phyloP scores from a whole-genome alignment of 2,329 filamentous ascomycete species.

The Cercospora sojina region DNA sequence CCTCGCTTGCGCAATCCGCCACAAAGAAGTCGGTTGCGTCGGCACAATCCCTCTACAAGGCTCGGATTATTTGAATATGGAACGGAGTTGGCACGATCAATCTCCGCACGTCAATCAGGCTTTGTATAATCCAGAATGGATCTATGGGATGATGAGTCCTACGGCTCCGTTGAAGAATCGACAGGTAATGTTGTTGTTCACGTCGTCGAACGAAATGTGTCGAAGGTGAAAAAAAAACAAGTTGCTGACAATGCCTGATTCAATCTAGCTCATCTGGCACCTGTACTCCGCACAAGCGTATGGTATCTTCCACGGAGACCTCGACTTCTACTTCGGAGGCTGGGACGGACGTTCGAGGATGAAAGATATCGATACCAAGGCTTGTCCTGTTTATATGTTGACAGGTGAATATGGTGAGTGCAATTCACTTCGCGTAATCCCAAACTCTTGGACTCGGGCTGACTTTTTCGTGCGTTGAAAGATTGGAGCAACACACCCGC shows the following conservation, averaged over 20 bases:
- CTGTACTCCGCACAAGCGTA: conserved; percentile 52
- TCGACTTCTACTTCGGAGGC: conserved; percentile 54
- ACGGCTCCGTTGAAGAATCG: conserved; percentile 47
- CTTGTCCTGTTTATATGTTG: conserved; percentile 53
- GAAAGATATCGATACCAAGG: conserved; percentile 47
- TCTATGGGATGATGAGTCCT: conserved; percentile 53
- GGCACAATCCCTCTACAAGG: conserved; percentile 51
- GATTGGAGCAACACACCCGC: conserved; percentile 51
- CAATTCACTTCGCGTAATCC: background rate
- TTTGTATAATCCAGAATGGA: conserved; percentile 48
- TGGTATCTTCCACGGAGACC: conserved; percentile 53
- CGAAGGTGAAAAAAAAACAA: too few relatives aligned
- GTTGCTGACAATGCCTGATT: background rate
- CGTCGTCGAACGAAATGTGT: conserved; percentile 40
- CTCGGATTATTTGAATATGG: conserved; percentile 46
- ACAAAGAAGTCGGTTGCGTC: conserved; percentile 49
- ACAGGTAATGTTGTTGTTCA: background rate
- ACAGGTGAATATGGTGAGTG: conserved; percentile 46
- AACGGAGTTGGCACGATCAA: conserved; percentile 46
- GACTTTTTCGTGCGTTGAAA: background rate
- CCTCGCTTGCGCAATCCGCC: conserved; percentile 48
- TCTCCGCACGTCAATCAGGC: conserved; percentile 51
- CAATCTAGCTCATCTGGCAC: conserved; percentile 50
- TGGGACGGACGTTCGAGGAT: conserved; percentile 49
- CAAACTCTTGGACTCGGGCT: background rate